Conservation (phyloP, 2,329 filamentous ascomycete genomes). For the Dothiorella sarmentorum region DNA sequence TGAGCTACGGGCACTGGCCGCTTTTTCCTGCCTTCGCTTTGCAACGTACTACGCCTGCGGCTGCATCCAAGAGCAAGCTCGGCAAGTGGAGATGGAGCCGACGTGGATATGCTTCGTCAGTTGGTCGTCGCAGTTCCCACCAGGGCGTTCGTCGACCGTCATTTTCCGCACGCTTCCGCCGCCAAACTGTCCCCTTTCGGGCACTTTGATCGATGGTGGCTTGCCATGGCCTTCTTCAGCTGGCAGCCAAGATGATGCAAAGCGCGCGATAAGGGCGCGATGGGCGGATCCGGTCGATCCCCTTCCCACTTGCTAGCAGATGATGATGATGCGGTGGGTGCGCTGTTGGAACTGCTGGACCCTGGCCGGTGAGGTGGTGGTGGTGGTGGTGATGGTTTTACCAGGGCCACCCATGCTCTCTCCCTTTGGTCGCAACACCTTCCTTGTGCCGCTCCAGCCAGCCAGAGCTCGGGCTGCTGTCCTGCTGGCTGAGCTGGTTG, state of each 20-base stretch:
- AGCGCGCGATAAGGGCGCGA: not conserved
- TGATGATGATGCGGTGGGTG: constrained; percentile 9
- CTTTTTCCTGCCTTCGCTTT: not conserved
- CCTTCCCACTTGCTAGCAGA: too few species aligned
- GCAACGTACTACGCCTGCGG: too few species aligned
- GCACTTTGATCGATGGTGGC: not conserved
- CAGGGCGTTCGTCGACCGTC: not conserved
- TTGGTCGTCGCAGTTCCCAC: not conserved
- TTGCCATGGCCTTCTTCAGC: not conserved
- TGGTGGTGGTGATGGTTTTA: not conserved
- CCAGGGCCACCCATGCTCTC: constrained; percentile 3
- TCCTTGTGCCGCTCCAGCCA: not conserved
- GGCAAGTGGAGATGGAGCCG: constrained; percentile 10
- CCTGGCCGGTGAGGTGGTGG: not conserved
- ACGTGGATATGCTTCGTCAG: not conserved
- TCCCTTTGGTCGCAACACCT: constrained; percentile 9
- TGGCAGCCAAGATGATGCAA: not conserved
- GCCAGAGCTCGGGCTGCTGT: not conserved
- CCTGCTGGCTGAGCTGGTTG: not conserved
- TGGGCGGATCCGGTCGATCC: constrained; percentile 11
- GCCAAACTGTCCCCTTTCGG: not conserved
- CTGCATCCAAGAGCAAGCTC: constrained; percentile 4
- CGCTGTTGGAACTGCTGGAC: constrained; percentile 8
- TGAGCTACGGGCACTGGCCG: not conserved
- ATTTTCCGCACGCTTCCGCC: not conserved